A percentile compares a stretch with the other conserved stretches of the same genome.
Conservation (phyloP, 805 yeast species). For the Schwanniomyces sp. region DNA sequence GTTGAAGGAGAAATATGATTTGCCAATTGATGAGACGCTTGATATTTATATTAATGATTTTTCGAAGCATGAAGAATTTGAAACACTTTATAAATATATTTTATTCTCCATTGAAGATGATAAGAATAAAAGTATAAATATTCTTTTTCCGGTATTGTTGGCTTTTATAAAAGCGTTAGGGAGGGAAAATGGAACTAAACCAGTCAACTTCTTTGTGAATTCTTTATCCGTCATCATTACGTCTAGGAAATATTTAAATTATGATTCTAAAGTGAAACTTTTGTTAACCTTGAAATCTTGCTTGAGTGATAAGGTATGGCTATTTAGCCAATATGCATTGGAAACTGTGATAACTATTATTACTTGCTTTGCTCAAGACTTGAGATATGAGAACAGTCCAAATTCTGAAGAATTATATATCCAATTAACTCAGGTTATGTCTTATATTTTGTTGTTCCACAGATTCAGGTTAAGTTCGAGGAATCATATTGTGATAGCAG, state of each 20-base stretch:
- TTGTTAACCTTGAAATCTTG: constrained; percentile 33
- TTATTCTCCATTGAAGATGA: constrained; percentile 15
- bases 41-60: constrained; percentile 7
- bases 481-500: constrained; percentile 60
- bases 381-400: constrained; percentile 1
- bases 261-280: constrained; percentile 8
- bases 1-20: constrained; percentile 2
- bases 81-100: constrained; percentile 10
- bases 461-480: constrained; percentile 70
- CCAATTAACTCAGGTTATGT: constrained; percentile 47
- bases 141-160: constrained; percentile 19
- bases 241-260: constrained; percentile 6
- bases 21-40: constrained; percentile 8
- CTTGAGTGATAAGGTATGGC: constrained; percentile 53
- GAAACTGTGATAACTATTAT: constrained; percentile 53
- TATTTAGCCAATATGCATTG: constrained; percentile 62
- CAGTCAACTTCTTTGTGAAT: constrained; percentile 20
- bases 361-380: constrained; percentile 18
- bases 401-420: constrained; percentile 31
- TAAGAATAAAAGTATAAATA: constrained; percentile 8
- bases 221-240: constrained; percentile 27
- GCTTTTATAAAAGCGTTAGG: constrained; percentile 12
- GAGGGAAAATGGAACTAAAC: constrained; percentile 8
- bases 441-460: constrained; percentile 65
- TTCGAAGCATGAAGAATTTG: constrained; percentile 9